Evolutionary conservation across 2,329 filamentous ascomycete genomes (phyloP).

Genomic region (Cercospora zeae-maydis): DNA sequence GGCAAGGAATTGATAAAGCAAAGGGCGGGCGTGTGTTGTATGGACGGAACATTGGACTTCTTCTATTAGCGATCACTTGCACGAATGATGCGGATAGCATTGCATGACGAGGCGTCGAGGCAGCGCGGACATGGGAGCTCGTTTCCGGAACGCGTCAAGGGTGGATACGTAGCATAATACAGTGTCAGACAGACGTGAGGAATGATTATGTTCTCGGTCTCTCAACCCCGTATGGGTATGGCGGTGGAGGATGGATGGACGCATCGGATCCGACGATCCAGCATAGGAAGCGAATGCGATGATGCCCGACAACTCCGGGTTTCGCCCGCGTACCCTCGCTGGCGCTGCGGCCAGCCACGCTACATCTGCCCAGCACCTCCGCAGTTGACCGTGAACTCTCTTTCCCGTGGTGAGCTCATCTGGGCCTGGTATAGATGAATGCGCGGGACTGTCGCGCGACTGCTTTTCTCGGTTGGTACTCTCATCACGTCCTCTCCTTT

Average conservation of each 20-base stretch:
- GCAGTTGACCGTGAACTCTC: constrained; percentile 7
- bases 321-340: not conserved
- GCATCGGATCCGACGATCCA: not conserved
- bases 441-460: not conserved
- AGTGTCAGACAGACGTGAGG: not conserved
- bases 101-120: constrained; percentile 12
- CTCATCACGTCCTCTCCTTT: not conserved
- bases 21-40: not conserved
- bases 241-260: not conserved
- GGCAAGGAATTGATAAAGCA: constrained; percentile 7
- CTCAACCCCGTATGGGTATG: too few relatives aligned
- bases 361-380: constrained; percentile 6
- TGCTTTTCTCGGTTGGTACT: not conserved
- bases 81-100: not conserved
- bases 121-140: not conserved
- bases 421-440: not conserved
- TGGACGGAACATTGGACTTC: not conserved
- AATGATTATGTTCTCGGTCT: not conserved
- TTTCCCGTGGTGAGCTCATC: not conserved
- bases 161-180: not conserved
- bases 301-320: not conserved
- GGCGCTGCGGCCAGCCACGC: not conserved
- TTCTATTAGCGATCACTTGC: constrained; percentile 4
- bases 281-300: not conserved
- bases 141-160: not conserved